Base-by-base conservation (phyloP, 305 asterid genomes). In the Petunia hybrid region DNA sequence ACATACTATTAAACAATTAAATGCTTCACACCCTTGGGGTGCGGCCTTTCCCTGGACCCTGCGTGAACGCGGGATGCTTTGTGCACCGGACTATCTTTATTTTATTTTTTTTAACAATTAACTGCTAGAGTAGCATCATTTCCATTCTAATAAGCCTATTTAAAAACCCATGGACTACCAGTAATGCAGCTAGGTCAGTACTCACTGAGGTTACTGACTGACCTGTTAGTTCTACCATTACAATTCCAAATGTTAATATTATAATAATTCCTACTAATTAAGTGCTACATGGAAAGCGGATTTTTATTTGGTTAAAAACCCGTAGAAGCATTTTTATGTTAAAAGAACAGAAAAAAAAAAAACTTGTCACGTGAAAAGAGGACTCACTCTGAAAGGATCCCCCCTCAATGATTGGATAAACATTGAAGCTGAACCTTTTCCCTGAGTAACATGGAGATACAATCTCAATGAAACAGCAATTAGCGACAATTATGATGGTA, bases 331-430 rank as follows among this genome's bases (percentile, higher is more conserved):
- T 66, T 59, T 60, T 38, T 66, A 60, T 39, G n/a, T 43, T 38
- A 74, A 42, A 81, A 80, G 55, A 13, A 83, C 31, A 79, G 51
- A 39, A 42, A 36, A 61, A 6, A 80, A 85, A 59, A 60, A 46
- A 68, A 8, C 40, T 9, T 22, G 63, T 73, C 7, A n/a, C 60
- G 59, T n/a, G 67, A 45, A 41, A 71, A 60, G 68, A 12, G 81
- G 85, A 84, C 88, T 91, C 87, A 95, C 98, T 90, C 97, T 87
- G 85, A 91, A 93, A 81, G 99, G 99, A 88, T 92, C 98, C 1
- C 98, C 97, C 89, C 99, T 90, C 88, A 95, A 85, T 79, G 98
- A 95, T 85, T 95, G 98, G 83, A 95, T 97, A 87, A 91, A 93
- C 99, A 95, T 93, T 43, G 99, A 92, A 76, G 97, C 89, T 67